Conservation (phyloP, 345 rosid species). For the Rhizophora mangle region DNA sequence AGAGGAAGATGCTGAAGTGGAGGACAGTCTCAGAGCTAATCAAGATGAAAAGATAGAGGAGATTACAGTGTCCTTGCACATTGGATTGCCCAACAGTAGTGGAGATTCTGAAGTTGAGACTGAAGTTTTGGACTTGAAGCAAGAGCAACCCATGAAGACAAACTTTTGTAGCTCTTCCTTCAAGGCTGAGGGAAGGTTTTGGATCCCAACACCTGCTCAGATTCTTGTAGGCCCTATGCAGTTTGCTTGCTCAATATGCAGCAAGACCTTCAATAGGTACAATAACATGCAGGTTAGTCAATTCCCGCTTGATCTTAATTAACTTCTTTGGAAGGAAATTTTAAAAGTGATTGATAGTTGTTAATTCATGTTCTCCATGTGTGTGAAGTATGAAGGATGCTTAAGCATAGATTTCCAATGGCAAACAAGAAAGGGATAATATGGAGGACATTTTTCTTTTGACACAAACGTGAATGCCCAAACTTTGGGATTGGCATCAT, state of each 20-base stretch:
- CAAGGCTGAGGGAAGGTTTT: constrained; percentile 51
- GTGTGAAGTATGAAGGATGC: too few species aligned
- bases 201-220: constrained; percentile 83
- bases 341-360: too few species aligned
- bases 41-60: constrained; percentile 37
- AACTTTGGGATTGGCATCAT: too few species aligned
- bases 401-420: too few species aligned
- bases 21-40: constrained; percentile 16
- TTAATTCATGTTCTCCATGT: too few species aligned
- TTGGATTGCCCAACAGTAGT: constrained; percentile 52
- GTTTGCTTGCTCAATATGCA: constrained; percentile 68
- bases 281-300: constrained; percentile 82
- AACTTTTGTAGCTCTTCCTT: constrained; percentile 29
- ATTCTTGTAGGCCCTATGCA: constrained; percentile 86
- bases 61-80: constrained; percentile 59
- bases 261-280: constrained; percentile 84
- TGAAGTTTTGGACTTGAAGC: constrained; percentile 11
- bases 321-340: too few species aligned
- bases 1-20: constrained; percentile 28
- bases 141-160: constrained; percentile 29
- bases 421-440: too few species aligned
- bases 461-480: too few species aligned
- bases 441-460: too few species aligned
- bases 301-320: not conserved
- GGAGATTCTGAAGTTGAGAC: constrained; percentile 17